phyloP scores from a whole-genome alignment of 2,329 filamentous ascomycete genomes.

The Fusarium sp. region DNA sequence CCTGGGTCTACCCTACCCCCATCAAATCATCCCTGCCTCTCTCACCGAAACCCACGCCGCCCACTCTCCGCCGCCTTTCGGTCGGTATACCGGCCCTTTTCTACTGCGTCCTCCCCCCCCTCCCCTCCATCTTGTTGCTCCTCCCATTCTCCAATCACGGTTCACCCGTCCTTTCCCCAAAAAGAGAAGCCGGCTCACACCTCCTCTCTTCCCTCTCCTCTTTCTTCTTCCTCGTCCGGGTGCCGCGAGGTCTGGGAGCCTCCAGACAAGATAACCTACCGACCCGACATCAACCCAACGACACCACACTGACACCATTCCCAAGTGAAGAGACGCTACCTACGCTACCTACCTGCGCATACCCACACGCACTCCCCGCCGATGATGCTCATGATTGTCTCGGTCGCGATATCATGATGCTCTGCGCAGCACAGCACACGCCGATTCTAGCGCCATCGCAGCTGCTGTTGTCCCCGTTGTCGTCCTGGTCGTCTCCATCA shows the following conservation, averaged over 20 bases:
- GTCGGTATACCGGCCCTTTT: constrained; percentile 31
- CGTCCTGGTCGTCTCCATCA: constrained; percentile 6
- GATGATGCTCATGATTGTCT: constrained; percentile 47
- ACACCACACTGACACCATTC: constrained; percentile 1
- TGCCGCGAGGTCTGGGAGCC: constrained; percentile 34
- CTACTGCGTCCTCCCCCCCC: constrained; percentile 28
- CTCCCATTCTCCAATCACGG: constrained; percentile 44
- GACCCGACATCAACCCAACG: constrained; percentile 17
- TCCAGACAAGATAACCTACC: constrained; percentile 27
- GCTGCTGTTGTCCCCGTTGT: constrained; percentile 26
- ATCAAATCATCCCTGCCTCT: constrained; percentile 43
- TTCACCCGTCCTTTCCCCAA: constrained; percentile 37
- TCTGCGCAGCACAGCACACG: constrained; percentile 49
- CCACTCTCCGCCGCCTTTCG: constrained; percentile 10
- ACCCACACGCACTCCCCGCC: constrained; percentile 20
- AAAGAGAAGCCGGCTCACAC: constrained; percentile 29
- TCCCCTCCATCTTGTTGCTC: constrained; percentile 28
- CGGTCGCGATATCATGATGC: constrained; percentile 55
- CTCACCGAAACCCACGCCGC: constrained; percentile 41
- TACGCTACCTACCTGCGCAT: constrained; percentile 1
- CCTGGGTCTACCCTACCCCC: constrained; percentile 29
- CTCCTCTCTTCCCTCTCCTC: constrained; percentile 22
- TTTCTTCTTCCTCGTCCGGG: constrained; percentile 20
- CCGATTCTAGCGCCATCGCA: constrained; percentile 45
- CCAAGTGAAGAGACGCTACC: constrained; percentile 10